These are phyloP conservation scores for Nemania diffusa DNA, from an alignment of 2,329 filamentous ascomycete species.

Conservation along the genomic window DNA sequence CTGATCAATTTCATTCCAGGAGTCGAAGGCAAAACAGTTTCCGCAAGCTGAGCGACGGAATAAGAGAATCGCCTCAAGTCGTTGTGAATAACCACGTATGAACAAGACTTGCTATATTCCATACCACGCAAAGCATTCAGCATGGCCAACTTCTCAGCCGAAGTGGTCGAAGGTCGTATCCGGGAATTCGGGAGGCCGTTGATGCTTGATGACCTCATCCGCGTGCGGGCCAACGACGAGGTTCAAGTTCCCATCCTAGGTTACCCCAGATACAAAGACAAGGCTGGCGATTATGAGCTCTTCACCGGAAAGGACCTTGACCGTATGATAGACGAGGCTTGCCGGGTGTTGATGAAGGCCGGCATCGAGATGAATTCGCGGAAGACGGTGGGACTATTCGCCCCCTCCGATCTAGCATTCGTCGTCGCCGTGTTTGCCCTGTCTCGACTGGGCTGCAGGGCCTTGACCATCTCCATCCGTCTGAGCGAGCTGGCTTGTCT, in stretches of 20 bases:
- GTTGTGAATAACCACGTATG: neutral
- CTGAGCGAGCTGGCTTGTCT: constrained; percentile 54
- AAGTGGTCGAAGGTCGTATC: constrained; percentile 45
- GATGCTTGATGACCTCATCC: constrained; percentile 56
- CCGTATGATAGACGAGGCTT: constrained; percentile 53
- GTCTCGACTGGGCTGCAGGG: constrained; percentile 56
- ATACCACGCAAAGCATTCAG: constrained; percentile 2
- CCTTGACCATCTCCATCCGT: constrained; percentile 56
- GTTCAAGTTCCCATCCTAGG: constrained; percentile 55
- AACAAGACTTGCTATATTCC: neutral
- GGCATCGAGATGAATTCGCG: constrained; percentile 48
- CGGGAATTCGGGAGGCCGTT: constrained; percentile 52
- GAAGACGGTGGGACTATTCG: constrained; percentile 53
- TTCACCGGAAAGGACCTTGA: constrained; percentile 56
- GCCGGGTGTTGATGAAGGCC: constrained; percentile 46
- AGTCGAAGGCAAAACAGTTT: neutral
- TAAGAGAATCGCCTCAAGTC: neutral
- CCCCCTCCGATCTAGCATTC: constrained; percentile 55
- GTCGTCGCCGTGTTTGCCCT: constrained; percentile 57
- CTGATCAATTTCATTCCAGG: neutral
- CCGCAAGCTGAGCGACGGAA: neutral
- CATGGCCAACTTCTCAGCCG: constrained; percentile 46
- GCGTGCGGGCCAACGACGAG: constrained; percentile 51
- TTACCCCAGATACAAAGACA: constrained; percentile 51
- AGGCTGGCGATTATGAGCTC: constrained; percentile 51